phyloP scores from a whole-genome alignment of 495 filamentous ascomycete genomes.

The Corynascus novoguineensis region DNA sequence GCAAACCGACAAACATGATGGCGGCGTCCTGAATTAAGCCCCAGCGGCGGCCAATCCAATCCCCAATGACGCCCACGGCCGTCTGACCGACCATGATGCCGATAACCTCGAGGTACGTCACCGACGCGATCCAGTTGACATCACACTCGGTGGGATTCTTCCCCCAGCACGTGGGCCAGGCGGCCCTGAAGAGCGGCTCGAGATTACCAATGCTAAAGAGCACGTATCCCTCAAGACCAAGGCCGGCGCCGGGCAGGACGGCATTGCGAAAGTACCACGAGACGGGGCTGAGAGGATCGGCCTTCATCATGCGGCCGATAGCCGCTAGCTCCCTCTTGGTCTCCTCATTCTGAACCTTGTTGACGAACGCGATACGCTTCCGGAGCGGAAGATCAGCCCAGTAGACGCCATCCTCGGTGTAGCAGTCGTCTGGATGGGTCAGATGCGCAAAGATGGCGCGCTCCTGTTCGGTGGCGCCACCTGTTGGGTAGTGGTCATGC shows the following conservation, averaged over 20 bases:
- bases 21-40: conserved; percentile 88
- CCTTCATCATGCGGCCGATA: conserved; percentile 73
- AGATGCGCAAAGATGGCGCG: conserved; percentile 65
- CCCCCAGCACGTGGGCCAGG: conserved; percentile 71
- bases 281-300: conserved; percentile 71
- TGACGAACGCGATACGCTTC: conserved; percentile 66
- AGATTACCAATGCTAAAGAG: conserved; percentile 92
- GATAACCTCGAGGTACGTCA: conserved; percentile 79
- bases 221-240: conserved; percentile 87
- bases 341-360: conserved; percentile 60
- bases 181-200: conserved; percentile 63
- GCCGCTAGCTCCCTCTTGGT: conserved; percentile 53
- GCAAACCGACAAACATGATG: conserved; percentile 83
- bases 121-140: conserved; percentile 64
- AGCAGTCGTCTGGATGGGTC: conserved; percentile 77
- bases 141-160: conserved; percentile 55
- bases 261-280: conserved; percentile 82
- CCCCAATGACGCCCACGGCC: conserved; percentile 59
- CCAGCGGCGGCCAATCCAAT: conserved; percentile 78
- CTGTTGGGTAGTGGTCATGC: conserved; percentile 33
- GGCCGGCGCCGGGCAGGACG: conserved; percentile 80
- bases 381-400: conserved; percentile 75
- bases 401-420: conserved; percentile 72
- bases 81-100: conserved; percentile 88
- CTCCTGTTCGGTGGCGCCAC: conserved; percentile 52